Evolutionary conservation across 2,329 filamentous ascomycete species (phyloP), one percentile per base, ranked within the genome.

Genomic region (Cladophialophora exuberans): DNA sequence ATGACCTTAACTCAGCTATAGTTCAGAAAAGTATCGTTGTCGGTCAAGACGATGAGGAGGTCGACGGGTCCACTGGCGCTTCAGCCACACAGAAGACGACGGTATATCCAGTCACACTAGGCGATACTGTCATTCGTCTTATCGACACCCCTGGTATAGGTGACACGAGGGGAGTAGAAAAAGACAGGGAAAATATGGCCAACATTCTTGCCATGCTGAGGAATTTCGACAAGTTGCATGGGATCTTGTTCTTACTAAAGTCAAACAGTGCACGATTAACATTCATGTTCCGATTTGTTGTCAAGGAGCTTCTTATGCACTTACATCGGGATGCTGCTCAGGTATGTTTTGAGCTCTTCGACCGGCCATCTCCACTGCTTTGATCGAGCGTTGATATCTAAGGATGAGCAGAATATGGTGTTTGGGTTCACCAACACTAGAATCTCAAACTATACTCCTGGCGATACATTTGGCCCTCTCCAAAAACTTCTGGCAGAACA

Each of bases 391-490:
- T 17, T n/a, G 31, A n/a, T 17, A 9, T 13, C 31, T 35, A 35
- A 35, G 31, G 6, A 35, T 6, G 31, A n/a, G 2, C 31, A 54
- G 13, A 77, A 77, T 59, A 74, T 77, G 46, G 70, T 67, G 0
- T 76, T 74, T 58, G 73, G 73, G 1, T 78, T 76, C 58, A 76
- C 73, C 11, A 76, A 76, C 55, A 75, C 73, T 0, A 64, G 73
- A 1, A 67, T 66, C 2, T 72, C 72, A 5, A 75, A 74, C 61
- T 77, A 73, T 54, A 70, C 56, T 13, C 73, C 73, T 0, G 74
- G 75, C 1, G 73, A 75, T 57, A 72, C 73, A 0, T 73, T 69
- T 52, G 60, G 60, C 1, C 70, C 72, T 1, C 65, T 76, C 0
- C 55, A 69, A 20, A 41, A 50, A 1, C 58, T 75, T 0, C 57